Percentiles rank a stretch among this genome's conserved stretches.
phyloP scores from a whole-genome alignment of 129 eudicot species.

The Silybum marianum region DNA sequence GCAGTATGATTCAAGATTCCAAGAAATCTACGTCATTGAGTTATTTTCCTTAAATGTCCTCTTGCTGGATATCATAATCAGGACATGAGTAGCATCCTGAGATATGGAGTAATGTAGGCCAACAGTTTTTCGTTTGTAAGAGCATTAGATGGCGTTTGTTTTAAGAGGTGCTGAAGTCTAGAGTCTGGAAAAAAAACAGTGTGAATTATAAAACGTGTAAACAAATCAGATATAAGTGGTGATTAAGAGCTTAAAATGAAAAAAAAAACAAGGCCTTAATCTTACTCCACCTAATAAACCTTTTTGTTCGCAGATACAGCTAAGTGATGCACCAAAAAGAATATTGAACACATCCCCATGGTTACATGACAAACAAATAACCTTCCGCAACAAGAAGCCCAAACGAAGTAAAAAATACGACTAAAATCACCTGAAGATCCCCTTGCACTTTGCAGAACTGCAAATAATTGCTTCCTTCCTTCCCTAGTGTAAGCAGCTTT shows the following conservation, averaged over 20 bases:
- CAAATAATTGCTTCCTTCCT: conserved; percentile 91
- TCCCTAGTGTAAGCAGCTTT: conserved; percentile 95
- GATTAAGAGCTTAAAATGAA: too few species aligned
- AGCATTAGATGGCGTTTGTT: neutral
- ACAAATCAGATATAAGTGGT: too few species aligned
- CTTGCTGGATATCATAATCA: conserved; percentile 6
- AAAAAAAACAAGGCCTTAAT: neutral
- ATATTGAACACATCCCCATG: neutral
- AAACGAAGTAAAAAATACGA: neutral
- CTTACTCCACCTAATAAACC: neutral
- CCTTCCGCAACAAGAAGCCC: conserved; percentile 18
- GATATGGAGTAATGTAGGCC: neutral
- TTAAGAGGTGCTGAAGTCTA: too few species aligned
- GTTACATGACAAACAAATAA: conserved; percentile 3
- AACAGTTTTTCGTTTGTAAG: neutral
- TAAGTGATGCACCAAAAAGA: conserved; percentile 16
- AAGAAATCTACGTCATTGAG: neutral
- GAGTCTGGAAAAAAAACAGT: too few species aligned
- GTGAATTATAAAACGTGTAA: too few species aligned
- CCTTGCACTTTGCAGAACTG: conserved; percentile 98
- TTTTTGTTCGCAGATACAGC: conserved; percentile 1
- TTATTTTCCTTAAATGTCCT: neutral
- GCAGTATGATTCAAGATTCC: conserved; percentile 11
- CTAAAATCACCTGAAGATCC: conserved; percentile 91
- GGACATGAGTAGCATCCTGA: conserved; percentile 19